Evolutionary conservation across 1,139 yeast genomes (phyloP).

Genomic region (Geotrichum restrictum): DNA sequence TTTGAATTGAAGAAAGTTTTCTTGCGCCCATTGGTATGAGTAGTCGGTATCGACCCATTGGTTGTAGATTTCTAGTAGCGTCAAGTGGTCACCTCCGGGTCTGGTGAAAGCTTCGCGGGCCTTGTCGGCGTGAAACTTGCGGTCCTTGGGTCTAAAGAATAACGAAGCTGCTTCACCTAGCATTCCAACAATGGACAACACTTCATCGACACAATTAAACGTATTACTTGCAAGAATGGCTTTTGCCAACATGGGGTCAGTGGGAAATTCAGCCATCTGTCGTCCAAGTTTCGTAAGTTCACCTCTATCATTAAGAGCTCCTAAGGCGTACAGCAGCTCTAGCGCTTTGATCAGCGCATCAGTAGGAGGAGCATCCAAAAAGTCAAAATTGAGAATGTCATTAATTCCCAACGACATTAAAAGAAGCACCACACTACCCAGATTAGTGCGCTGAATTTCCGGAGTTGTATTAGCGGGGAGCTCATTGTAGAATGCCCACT

Average conservation of each 20-base stretch:
- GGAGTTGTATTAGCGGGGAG: constrained; percentile 78
- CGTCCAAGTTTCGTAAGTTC: constrained; percentile 73
- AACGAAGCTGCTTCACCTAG: constrained; percentile 73
- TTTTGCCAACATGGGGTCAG: constrained; percentile 85
- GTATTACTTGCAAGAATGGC: constrained; percentile 61
- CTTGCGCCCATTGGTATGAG: constrained; percentile 82
- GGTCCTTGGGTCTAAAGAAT: constrained; percentile 71
- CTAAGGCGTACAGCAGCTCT: constrained; percentile 75
- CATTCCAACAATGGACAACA: constrained; percentile 72
- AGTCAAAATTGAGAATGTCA: constrained; percentile 77
- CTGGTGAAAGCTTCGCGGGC: constrained; percentile 54
- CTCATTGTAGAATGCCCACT: constrained; percentile 78
- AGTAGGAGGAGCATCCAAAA: constrained; percentile 79
- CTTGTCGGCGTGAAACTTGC: constrained; percentile 60
- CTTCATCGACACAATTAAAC: constrained; percentile 58
- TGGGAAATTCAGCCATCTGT: constrained; percentile 87
- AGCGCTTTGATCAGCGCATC: constrained; percentile 71
- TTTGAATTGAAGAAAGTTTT: constrained; percentile 72
- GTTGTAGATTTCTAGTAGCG: constrained; percentile 67
- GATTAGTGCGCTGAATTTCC: constrained; percentile 78
- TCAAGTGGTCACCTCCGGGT: constrained; percentile 72
- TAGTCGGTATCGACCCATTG: constrained; percentile 71
- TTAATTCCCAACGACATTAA: constrained; percentile 77
- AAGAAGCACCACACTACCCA: constrained; percentile 69
- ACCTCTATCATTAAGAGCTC: constrained; percentile 81